Conservation (phyloP, 768 basidiomycete genomes). For the Harrya chromipes region DNA sequence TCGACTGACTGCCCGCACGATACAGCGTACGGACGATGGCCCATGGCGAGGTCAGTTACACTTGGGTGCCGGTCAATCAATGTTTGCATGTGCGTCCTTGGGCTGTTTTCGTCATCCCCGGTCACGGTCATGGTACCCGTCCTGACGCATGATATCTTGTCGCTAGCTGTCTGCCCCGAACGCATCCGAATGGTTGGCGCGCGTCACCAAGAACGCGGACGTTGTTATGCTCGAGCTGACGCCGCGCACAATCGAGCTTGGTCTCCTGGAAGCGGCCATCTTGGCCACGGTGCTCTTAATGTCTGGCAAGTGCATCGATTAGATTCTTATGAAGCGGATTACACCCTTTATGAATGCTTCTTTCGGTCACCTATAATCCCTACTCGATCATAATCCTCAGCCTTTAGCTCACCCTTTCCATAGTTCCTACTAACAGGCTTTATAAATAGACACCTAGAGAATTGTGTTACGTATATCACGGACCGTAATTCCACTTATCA, state of each 20-base stretch:
- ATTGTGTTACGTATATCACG: too few species aligned
- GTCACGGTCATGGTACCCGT: too few species aligned
- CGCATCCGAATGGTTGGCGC: constrained; percentile 42
- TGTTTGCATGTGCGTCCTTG: constrained; percentile 47
- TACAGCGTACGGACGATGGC: constrained; percentile 44
- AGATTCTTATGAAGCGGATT: too few species aligned
- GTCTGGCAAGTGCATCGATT: constrained; percentile 64
- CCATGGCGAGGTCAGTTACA: constrained; percentile 46
- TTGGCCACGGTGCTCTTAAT: constrained; percentile 54
- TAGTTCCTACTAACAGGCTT: too few species aligned
- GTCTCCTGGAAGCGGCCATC: constrained; percentile 50
- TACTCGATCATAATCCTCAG: too few species aligned
- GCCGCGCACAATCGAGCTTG: constrained; percentile 50
- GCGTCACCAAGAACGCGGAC: constrained; percentile 45
- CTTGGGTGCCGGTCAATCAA: constrained; percentile 54
- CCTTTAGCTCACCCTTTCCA: too few species aligned
- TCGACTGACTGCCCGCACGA: too few species aligned
- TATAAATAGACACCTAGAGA: too few species aligned
- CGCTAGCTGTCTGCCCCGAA: constrained; percentile 47
- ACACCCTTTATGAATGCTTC: too few species aligned
- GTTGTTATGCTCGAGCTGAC: constrained; percentile 54
- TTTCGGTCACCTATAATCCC: too few species aligned
- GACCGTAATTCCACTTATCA: too few species aligned
- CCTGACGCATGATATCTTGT: neutral
- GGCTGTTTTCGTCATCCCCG: neutral